Base-by-base conservation (phyloP, 1,284 basidiomycete species). In the Sporisorium scitamineum region DNA sequence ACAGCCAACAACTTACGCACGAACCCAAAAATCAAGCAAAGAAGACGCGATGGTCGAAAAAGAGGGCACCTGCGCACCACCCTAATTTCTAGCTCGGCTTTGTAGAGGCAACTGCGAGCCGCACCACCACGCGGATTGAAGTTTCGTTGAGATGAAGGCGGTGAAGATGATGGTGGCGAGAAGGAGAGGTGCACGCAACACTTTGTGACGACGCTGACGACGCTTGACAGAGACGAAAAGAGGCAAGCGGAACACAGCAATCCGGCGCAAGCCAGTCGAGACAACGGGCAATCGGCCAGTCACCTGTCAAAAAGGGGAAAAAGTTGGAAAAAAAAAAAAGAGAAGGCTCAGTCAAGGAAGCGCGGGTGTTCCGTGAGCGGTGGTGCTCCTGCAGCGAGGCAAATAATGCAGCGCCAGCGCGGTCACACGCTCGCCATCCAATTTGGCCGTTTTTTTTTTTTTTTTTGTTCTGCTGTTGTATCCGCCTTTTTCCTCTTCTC, bases 121-220 rank as follows among this genome's bases (percentile, higher is more conserved):
- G 10, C 22, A 24, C n/a, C 10, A 20, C 31, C 29, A 26, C 50
- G 37, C 31, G 31, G 32, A 13, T 24, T 37, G 20, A n/a, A n/a
- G 31, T n/a, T 22, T 16, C n/a, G 22, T 31, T 24, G 39, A 42
- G 53, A 44, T 52, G 50, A 22, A 24, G 31, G 45, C 24, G 54
- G 29, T 31, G 45, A 32, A 18, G 66, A 51, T 51, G 55, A 16
- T 60, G 61, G 29, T 70, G 54, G 50, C 42, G 51, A 34, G 45
- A 48, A 41, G 24, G 48, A 24, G 18, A 50, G 55, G 29, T 27
- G 31, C 24, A 16, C 4, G 6, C 11, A 47, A 29, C 13, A 44
- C 47, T 59, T 48, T 24, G 29, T 61, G 69, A 20, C 69, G 69
- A 70, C 69, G 69, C 58, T 70, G 69, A 70, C 69, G 69, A 70